Evolutionary conservation across 441 rosid genomes (phyloP).

Genomic region (Dalechampia spathulata): DNA sequence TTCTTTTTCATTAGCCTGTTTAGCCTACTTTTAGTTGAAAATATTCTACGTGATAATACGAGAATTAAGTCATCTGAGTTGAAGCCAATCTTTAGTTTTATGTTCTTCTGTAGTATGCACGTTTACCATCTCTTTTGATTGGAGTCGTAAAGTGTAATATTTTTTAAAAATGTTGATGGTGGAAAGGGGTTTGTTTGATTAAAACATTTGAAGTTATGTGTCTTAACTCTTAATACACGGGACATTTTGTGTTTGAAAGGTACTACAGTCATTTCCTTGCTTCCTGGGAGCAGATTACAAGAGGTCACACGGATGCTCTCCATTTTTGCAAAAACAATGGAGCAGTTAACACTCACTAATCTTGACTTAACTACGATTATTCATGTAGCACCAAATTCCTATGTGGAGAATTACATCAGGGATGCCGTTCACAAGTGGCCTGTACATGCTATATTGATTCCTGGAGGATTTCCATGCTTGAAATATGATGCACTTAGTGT

Average conservation of each 20-base stretch:
- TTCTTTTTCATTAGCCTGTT: background rate
- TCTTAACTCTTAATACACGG: slow-evolving; percentile 2
- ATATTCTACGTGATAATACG: background rate
- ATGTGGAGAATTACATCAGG: slow-evolving; percentile 47
- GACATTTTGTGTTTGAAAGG: slow-evolving; percentile 29
- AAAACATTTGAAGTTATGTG: background rate
- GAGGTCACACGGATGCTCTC: slow-evolving; percentile 86
- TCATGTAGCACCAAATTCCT: slow-evolving; percentile 67
- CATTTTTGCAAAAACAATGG: slow-evolving; percentile 51
- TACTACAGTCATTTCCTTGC: slow-evolving; percentile 54
- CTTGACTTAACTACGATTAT: slow-evolving; percentile 44
- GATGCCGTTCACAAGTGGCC: slow-evolving; percentile 51
- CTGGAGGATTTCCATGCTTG: slow-evolving; percentile 49
- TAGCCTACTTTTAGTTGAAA: background rate
- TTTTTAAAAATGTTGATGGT: background rate
- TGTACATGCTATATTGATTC: slow-evolving; percentile 56
- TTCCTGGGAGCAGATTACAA: slow-evolving; percentile 93
- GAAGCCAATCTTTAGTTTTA: background rate
- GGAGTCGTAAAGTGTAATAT: background rate
- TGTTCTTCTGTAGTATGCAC: background rate
- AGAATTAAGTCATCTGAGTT: background rate
- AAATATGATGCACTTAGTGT: slow-evolving; percentile 74
- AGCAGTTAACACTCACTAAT: slow-evolving; percentile 39
- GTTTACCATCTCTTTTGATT: background rate
- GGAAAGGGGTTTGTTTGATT: background rate